These are phyloP conservation scores for Citrullus mucosospermus DNA, from an alignment of 306 rosid species.

Conservation along the genomic window DNA sequence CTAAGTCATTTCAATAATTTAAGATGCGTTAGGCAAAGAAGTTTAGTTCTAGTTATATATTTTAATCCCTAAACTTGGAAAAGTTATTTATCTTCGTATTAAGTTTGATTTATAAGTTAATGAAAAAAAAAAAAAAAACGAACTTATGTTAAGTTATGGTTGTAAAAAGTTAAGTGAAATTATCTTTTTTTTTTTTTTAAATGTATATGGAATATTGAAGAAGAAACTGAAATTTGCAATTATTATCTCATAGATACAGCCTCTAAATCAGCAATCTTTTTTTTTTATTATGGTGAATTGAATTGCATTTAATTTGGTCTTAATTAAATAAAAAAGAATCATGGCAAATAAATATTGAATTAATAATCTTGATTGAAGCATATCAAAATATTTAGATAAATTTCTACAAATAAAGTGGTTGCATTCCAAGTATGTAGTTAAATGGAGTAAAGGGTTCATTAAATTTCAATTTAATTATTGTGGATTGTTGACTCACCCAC, in stretches of 20 bases:
- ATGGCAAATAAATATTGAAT: neutral
- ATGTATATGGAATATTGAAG: no score
- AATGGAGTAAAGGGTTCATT: neutral
- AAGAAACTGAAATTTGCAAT: neutral
- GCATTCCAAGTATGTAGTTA: neutral
- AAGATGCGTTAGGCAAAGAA: neutral
- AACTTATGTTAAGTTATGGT: neutral
- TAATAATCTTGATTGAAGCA: neutral
- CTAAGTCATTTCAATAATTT: no score
- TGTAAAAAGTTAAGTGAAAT: no score
- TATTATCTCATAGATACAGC: neutral
- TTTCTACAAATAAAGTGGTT: neutral
- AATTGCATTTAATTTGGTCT: neutral
- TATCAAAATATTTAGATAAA: neutral
- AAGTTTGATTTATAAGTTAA: no score
- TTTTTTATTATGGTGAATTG: neutral
- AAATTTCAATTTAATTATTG: constrained; percentile 4
- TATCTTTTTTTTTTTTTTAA: no score
- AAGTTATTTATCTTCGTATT: no score
- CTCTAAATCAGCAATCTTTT: neutral
- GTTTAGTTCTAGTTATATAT: neutral
- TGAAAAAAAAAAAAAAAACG: no score
- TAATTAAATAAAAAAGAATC: neutral
- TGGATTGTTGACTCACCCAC: neutral
- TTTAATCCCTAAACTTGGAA: no score